These are phyloP conservation scores for Trapa incisa DNA, from an alignment of 345 rosid species.

Conservation along the genomic window DNA sequence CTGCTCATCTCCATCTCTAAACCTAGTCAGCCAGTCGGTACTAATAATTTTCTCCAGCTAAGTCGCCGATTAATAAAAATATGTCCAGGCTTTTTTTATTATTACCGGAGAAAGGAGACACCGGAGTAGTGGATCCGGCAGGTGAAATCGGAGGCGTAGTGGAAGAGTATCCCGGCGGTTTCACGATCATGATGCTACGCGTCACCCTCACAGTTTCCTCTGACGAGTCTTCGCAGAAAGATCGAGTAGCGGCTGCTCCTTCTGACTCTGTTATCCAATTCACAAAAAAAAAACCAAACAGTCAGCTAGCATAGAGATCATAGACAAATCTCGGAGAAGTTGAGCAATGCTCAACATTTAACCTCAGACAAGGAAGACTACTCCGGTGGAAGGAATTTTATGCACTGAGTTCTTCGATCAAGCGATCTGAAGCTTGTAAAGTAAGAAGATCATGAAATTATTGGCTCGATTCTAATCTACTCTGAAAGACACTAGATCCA, in stretches of 20 bases:
- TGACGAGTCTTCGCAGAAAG: conserved; percentile 36
- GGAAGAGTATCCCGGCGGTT: conserved; percentile 64
- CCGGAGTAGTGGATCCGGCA: conserved; percentile 66
- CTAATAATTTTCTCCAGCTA: background rate
- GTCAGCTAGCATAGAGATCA: background rate
- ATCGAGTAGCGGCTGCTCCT: conserved; percentile 34
- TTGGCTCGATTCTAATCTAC: background rate
- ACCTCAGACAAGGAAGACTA: background rate
- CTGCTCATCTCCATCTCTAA: no score
- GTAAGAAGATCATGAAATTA: background rate
- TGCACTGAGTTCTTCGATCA: background rate
- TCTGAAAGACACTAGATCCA: background rate
- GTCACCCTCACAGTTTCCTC: conserved; percentile 49
- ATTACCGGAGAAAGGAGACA: conserved; percentile 73
- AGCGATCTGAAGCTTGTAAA: background rate
- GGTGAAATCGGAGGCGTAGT: conserved; percentile 82
- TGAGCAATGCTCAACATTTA: background rate
- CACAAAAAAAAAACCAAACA: background rate
- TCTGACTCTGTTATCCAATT: conserved; percentile 39
- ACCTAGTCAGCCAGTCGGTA: no score
- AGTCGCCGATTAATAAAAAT: background rate
- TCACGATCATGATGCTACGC: conserved; percentile 73
- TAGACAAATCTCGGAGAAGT: background rate
- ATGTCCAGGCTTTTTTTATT: conserved; percentile 8
- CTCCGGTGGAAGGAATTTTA: background rate